Evolutionary conservation across 2,329 filamentous ascomycete genomes (phyloP).

Genomic region (Xylariaceae sp.): DNA sequence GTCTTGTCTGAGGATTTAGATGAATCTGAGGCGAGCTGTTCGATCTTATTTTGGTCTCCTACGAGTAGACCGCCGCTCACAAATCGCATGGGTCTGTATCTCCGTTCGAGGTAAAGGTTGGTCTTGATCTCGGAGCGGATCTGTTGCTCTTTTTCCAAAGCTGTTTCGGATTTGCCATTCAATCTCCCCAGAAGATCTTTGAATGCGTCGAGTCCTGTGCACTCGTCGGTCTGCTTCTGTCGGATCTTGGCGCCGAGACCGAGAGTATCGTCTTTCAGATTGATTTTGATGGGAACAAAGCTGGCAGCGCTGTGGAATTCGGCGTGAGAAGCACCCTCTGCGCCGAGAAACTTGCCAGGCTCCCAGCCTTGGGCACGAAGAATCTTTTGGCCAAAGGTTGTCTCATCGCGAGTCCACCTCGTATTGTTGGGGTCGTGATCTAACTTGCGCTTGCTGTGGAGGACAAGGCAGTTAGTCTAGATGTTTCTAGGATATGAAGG

Average conservation of each 20-base stretch:
- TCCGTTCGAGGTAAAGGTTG: constrained; percentile 67
- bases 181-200: constrained; percentile 81
- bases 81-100: constrained; percentile 79
- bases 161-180: constrained; percentile 79
- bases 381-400: constrained; percentile 84
- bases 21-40: constrained; percentile 28
- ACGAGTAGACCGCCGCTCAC: constrained; percentile 74
- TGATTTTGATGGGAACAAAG: constrained; percentile 78
- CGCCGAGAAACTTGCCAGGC: constrained; percentile 78
- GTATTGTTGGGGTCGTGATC: constrained; percentile 94
- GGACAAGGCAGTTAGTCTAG: constrained; percentile 10
- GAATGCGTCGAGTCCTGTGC: constrained; percentile 83
- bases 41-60: constrained; percentile 50
- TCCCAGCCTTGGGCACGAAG: constrained; percentile 87
- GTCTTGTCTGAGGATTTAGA: constrained; percentile 39
- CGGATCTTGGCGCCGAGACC: constrained; percentile 72
- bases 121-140: constrained; percentile 67
- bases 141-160: constrained; percentile 66
- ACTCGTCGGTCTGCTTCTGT: constrained; percentile 66
- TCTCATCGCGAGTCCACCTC: constrained; percentile 79
- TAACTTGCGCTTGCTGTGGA: constrained; percentile 58
- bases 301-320: constrained; percentile 75
- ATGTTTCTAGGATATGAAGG: no score
- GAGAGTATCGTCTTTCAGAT: constrained; percentile 85
- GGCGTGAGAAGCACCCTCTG: constrained; percentile 69